Conservation (phyloP, 2,329 filamentous ascomycete species). For the Hymenoscyphus infarciens region DNA sequence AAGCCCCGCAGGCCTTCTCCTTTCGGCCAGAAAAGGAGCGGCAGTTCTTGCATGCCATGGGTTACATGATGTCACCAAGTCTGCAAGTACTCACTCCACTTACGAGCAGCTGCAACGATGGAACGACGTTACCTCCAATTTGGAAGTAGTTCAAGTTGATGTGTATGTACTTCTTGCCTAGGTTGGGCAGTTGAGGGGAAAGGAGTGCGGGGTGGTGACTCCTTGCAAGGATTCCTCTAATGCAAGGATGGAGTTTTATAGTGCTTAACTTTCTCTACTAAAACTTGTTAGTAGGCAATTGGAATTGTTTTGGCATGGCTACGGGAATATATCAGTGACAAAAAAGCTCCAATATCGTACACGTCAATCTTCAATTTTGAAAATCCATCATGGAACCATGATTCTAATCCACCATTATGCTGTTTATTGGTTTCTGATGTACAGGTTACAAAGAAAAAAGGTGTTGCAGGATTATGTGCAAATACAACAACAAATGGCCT, state of each 20-base stretch:
- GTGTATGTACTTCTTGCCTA: background rate
- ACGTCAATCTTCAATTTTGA: background rate
- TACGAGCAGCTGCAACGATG: background rate
- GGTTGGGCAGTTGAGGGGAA: background rate
- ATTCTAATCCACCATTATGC: conserved; percentile 28
- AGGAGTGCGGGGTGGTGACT: background rate
- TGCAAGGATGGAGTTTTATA: background rate
- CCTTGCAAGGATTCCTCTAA: background rate
- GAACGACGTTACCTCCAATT: background rate
- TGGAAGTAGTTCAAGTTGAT: background rate
- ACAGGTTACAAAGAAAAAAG: conserved; percentile 29
- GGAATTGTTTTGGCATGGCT: too few relatives aligned
- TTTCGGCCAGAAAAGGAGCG: background rate
- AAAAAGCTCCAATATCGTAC: background rate
- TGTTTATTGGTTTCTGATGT: conserved; percentile 28
- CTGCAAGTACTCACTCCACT: background rate
- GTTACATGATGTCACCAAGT: conserved; percentile 4
- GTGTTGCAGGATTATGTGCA: conserved; percentile 22
- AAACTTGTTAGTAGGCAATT: too few relatives aligned
- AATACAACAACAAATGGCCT: conserved; percentile 18
- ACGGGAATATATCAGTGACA: background rate
- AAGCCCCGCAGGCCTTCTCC: background rate
- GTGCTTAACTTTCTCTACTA: too few relatives aligned
- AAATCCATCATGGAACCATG: background rate
- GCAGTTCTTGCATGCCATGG: background rate